phyloP scores from a whole-genome alignment of 2,329 filamentous ascomycete species.

The Cercospora sesami region DNA sequence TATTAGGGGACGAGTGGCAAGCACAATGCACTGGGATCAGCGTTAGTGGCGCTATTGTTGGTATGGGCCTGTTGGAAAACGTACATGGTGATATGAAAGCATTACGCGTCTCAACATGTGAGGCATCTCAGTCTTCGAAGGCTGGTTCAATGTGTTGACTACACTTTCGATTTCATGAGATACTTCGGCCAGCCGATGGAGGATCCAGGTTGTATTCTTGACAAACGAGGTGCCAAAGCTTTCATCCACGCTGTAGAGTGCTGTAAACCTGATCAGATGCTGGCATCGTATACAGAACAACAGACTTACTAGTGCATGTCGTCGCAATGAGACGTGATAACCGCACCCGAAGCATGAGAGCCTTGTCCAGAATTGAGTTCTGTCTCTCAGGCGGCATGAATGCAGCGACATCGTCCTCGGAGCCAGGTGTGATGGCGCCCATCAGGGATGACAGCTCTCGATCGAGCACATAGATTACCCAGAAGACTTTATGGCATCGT shows the following conservation, averaged over 20 bases:
- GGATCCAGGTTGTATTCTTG: conserved; percentile 26
- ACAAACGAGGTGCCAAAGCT: conserved; percentile 15
- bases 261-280: not conserved
- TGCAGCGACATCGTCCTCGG: conserved; percentile 54
- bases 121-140: conserved; percentile 7
- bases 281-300: not conserved
- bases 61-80: not conserved
- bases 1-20: conserved; percentile 39
- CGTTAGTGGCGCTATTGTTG: not conserved
- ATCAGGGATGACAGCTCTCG: conserved; percentile 57
- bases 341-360: conserved; percentile 16
- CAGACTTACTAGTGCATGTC: conserved; percentile 13
- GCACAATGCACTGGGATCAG: conserved; percentile 21
- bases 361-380: conserved; percentile 12
- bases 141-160: conserved; percentile 1
- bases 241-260: conserved; percentile 13
- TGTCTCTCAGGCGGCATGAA: conserved; percentile 12
- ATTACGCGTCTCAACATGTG: conserved; percentile 20
- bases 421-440: conserved; percentile 53
- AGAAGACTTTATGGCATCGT: conserved; percentile 54
- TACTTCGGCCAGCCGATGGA: conserved; percentile 29
- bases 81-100: conserved; percentile 20
- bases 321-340: conserved; percentile 15
- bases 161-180: conserved; percentile 29
- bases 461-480: conserved; percentile 57